Percentiles rank a stretch among this genome's conserved stretches.
Conservation (phyloP, 148 eudicot genomes). For the Polygonum aviculare region DNA sequence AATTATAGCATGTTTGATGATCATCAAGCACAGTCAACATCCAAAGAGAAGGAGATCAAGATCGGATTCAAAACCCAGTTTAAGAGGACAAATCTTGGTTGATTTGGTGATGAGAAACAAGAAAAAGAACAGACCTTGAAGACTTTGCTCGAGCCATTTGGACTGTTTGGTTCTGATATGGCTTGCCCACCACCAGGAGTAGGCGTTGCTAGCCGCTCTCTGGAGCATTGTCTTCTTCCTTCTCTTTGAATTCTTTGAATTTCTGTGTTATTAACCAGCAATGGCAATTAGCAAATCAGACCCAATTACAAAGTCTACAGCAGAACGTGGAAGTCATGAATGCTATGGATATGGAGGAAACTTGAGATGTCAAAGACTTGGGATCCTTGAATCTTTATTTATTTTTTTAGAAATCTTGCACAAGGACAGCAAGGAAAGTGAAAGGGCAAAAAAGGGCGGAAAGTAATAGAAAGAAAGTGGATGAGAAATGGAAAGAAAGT, state of each 20-base stretch:
- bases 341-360: background rate
- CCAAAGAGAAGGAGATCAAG: background rate
- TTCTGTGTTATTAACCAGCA: background rate
- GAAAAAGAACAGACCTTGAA: slow-evolving; percentile 18
- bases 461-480: background rate
- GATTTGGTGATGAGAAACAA: background rate
- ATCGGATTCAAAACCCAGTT: background rate
- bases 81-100: background rate
- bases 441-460: background rate
- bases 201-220: slow-evolving; percentile 40
- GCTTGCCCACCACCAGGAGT: slow-evolving; percentile 49
- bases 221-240: slow-evolving; percentile 24
- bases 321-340: slow-evolving; percentile 3
- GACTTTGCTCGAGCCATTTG: slow-evolving; percentile 39
- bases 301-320: background rate
- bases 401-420: background rate
- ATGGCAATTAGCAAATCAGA: background rate
- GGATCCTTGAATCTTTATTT: background rate
- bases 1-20: background rate
- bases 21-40: background rate
- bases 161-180: slow-evolving; percentile 39
- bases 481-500: background rate
- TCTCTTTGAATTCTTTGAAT: background rate
- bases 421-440: background rate
- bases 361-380: background rate